Evolutionary conservation across 345 rosid species (phyloP).

Genomic region (Melaleuca quinquenervia): DNA sequence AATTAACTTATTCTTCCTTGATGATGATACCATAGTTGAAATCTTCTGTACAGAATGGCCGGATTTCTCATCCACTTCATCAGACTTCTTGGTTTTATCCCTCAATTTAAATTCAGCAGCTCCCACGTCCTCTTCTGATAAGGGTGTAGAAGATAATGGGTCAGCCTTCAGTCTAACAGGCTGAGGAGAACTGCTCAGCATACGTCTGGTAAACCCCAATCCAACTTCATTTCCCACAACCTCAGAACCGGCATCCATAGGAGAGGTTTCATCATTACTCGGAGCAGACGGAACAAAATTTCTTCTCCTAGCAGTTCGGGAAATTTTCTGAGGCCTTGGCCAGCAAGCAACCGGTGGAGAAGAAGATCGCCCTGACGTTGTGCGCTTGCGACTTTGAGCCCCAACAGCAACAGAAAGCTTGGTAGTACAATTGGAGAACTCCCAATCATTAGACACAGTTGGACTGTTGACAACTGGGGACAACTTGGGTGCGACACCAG

Average conservation of each 20-base stretch:
- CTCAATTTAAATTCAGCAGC: slow-evolving; percentile 65
- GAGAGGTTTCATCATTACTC: slow-evolving; percentile 52
- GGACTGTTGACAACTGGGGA: slow-evolving; percentile 55
- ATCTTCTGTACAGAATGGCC: slow-evolving; percentile 55
- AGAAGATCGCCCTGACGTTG: slow-evolving; percentile 52
- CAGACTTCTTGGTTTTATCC: slow-evolving; percentile 58
- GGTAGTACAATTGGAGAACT: slow-evolving; percentile 66
- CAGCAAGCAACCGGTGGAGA: slow-evolving; percentile 83
- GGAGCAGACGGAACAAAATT: slow-evolving; percentile 64
- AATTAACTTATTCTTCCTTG: slow-evolving; percentile 68
- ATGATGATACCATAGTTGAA: slow-evolving; percentile 36
- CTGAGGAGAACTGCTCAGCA: slow-evolving; percentile 63
- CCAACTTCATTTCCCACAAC: slow-evolving; percentile 55
- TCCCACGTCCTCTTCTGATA: slow-evolving; percentile 90
- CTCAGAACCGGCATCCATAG: slow-evolving; percentile 56
- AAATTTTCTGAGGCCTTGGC: slow-evolving; percentile 85
- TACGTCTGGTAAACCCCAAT: slow-evolving; percentile 50
- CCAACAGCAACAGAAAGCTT: slow-evolving; percentile 61
- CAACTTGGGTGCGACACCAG: slow-evolving; percentile 53
- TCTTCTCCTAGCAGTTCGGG: slow-evolving; percentile 82
- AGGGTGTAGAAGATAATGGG: slow-evolving; percentile 48
- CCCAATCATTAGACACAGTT: slow-evolving; percentile 69
- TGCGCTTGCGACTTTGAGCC: slow-evolving; percentile 63
- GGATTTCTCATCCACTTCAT: slow-evolving; percentile 70
- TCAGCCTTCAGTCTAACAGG: slow-evolving; percentile 68